Evolutionary conservation across 192 early-diverging fungal species (phyloP).

Genomic region (Pilobolus umbonatus): DNA sequence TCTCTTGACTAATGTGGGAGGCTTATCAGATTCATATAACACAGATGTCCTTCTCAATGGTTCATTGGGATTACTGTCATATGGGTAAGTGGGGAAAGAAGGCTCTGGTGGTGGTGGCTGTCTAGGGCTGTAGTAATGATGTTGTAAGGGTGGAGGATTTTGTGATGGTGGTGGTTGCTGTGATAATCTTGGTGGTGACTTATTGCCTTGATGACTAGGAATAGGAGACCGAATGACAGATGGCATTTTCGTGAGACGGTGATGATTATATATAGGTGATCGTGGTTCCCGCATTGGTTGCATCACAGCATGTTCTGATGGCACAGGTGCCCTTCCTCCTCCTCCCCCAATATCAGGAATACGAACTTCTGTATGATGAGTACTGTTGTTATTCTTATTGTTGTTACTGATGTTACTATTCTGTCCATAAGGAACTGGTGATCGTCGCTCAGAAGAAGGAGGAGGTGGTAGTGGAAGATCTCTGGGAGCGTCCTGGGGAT

Average conservation of each 20-base stretch:
- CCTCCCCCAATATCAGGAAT: conserved; percentile 31
- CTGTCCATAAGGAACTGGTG: neutral
- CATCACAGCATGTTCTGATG: conserved; percentile 31
- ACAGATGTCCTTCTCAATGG: conserved; percentile 16
- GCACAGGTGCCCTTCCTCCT: conserved; percentile 26
- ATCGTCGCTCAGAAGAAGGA: neutral
- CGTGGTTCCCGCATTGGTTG: conserved; percentile 16
- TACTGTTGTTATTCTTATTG: neutral
- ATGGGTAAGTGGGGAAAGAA: neutral
- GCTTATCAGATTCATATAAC: conserved; percentile 10
- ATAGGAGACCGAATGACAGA: conserved; percentile 8
- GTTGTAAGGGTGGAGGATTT: neutral
- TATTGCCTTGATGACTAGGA: neutral
- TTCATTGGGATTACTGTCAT: neutral
- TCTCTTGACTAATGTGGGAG: neutral
- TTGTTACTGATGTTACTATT: neutral
- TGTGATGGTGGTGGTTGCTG: too few species aligned
- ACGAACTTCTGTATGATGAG: conserved; percentile 13
- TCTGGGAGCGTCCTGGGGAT: neutral
- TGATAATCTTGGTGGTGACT: neutral
- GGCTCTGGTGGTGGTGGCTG: neutral
- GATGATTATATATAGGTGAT: neutral
- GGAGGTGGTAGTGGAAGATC: neutral
- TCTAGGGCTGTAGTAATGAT: neutral
- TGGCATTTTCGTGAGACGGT: conserved; percentile 3